Evolutionary conservation across 345 rosid genomes (phyloP), one percentile per base, ranked within the genome.

Genomic region (Pugionium dolabratum): DNA sequence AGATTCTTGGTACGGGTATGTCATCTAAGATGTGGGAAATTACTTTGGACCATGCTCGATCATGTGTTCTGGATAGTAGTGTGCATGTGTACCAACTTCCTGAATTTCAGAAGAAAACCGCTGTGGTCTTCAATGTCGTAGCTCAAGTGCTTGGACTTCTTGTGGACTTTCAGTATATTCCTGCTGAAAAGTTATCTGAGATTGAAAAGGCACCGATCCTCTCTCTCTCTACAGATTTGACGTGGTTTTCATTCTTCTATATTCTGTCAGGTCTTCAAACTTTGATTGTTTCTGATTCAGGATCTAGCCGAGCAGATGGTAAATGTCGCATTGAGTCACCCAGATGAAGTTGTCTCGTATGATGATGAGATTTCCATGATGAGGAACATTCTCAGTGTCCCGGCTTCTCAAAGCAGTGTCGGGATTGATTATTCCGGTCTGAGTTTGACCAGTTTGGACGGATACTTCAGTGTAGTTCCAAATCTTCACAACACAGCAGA

Each of bases 11-110:
- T 59, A 82, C 96, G 2, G 99, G 99, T 26, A 94, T 94, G 99
- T 94, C 99, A 59, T 83, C 97, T 35, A 94, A 90, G 84, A 94
- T 88, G 97, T 94, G 99, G 97, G 99, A 94, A 65, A 85, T 90
- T 46, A 87, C 95, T 0, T 72, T 88, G 48, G 96, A 90, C 63
- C 99, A 94, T 78, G 95, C 99, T 54, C 81, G 78, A 46, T 83
- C 97, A 1, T 94, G 97, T 67, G 79, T 76, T 40, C 78, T 94
- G 47, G 96, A 94, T 76, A 85, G 77, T 73, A 86, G 82, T 59
- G 71, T 83, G 11, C 79, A 78, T 71, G 71, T 84, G 64, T 87
- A 88, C 78, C 81, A 74, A 51, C 81, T 86, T 66, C 79, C 81
- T 48, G 81, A 75, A 67, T 73, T 79, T 60, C 88, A 76, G 62